Percentiles rank a stretch among this genome's conserved stretches.
These are phyloP conservation scores for Candida krabiensis DNA, from an alignment of 805 yeast genomes.

Conservation along the genomic window DNA sequence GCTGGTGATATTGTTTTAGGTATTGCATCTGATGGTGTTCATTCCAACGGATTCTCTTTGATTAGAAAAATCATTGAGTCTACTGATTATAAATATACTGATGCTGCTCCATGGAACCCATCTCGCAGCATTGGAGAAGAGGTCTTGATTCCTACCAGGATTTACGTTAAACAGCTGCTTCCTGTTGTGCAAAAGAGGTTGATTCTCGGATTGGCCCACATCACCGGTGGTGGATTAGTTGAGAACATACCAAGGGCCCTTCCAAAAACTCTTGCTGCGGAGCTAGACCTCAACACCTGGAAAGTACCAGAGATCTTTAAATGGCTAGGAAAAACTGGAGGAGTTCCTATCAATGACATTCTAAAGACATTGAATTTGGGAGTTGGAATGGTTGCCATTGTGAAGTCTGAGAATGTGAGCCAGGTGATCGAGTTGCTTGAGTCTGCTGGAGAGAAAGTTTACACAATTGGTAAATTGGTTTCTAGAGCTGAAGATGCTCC, in stretches of 20 bases:
- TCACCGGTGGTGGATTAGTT: slow-evolving; percentile 97
- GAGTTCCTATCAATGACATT: slow-evolving; percentile 81
- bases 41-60: slow-evolving; percentile 94
- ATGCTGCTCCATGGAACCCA: slow-evolving; percentile 82
- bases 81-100: slow-evolving; percentile 67
- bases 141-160: slow-evolving; percentile 84
- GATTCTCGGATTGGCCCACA: slow-evolving; percentile 88
- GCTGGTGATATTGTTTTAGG: slow-evolving; percentile 86
- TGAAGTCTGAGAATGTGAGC: slow-evolving; percentile 63
- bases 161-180: slow-evolving; percentile 88
- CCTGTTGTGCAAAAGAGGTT: slow-evolving; percentile 67
- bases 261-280: slow-evolving; percentile 77
- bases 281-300: slow-evolving; percentile 78
- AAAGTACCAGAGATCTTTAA: slow-evolving; percentile 84
- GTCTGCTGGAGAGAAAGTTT: slow-evolving; percentile 73
- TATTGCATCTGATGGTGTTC: slow-evolving; percentile 87
- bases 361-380: slow-evolving; percentile 94
- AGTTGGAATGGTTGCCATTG: slow-evolving; percentile 93
- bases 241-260: slow-evolving; percentile 96
- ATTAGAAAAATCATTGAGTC: slow-evolving; percentile 89
- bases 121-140: slow-evolving; percentile 80
- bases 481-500: slow-evolving; percentile 46
- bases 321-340: slow-evolving; percentile 92
- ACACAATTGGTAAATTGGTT: slow-evolving; percentile 61
- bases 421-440: slow-evolving; percentile 52